Base-by-base conservation (phyloP, 176 grass and related monocot genomes). In the Carex cristatella region DNA sequence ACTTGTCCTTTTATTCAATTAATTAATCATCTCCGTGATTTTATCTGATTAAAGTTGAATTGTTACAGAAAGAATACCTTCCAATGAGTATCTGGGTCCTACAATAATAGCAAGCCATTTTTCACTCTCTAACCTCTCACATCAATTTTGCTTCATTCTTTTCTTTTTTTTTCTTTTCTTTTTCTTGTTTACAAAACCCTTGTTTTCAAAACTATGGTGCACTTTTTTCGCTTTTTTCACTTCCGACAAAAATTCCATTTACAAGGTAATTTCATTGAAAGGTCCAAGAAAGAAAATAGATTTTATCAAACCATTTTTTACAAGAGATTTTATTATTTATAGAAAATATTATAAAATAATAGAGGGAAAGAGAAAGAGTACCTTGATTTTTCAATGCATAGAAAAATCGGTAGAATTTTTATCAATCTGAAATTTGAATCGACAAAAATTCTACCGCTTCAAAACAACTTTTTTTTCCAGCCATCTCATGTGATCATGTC, bases 51-150 rank as follows among this genome's bases (percentile, higher is more conserved):
- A 69, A 76, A 10, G 8, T 83, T 83, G 28, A 69, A 33, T 79
- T 79, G 40, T 69, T 61, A 83, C 49, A 69, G 42, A 83, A 69
- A 83, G 42, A 68, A 51, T 83, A 27, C 81, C 63, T 31, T 83
- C 81, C 81, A 83, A 83, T 83, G 81, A 83, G 81, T 83, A 83
- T 64, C 7, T 68, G 63, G 63, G 61, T 51, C 61, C 81, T 27
- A 83, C 81, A 33, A 49, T 18, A 33, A 49, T 18, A 31, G 3
- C 81, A 69, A 46, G 10, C 81, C 62, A 61, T 69, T 83, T 83
- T 69, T 83, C 81, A 35, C 27, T 83, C 10, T 55, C 46, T 69
- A 51, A 68, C 5, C 63, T 83, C 62, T 68, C 61, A 65, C 48
- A 67, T 83, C 81, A 82, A 64, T 64, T 82, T 65, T 49, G 61